Evolutionary conservation across 257 asterid species (phyloP).

Genomic region (Agastache rugosa): DNA sequence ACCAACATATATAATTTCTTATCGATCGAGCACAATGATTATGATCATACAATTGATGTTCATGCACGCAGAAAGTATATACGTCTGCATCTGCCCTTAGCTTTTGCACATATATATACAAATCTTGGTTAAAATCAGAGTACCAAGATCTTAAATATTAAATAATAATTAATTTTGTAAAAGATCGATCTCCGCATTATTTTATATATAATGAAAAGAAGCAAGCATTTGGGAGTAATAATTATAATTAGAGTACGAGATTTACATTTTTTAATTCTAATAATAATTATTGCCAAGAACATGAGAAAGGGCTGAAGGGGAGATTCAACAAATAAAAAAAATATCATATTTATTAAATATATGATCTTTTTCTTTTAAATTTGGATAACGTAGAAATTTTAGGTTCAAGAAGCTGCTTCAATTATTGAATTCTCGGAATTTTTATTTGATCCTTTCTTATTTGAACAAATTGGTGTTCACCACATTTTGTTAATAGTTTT

Average conservation of each 20-base stretch:
- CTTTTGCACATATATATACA: neutral
- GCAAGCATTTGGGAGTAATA: slow-evolving; percentile 12
- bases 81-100: slow-evolving; percentile 10
- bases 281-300: slow-evolving; percentile 19
- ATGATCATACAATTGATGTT: slow-evolving; percentile 24
- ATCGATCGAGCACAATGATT: slow-evolving; percentile 28
- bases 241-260: slow-evolving; percentile 5
- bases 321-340: neutral
- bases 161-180: neutral
- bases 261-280: neutral
- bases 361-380: no score
- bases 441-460: no score
- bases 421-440: neutral
- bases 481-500: neutral
- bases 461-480: no score
- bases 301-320: neutral
- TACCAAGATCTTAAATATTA: neutral
- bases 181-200: neutral
- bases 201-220: neutral
- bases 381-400: no score
- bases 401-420: neutral
- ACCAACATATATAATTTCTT: neutral
- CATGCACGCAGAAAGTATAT: slow-evolving; percentile 41
- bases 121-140: neutral
- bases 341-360: no score